Evolutionary conservation across 768 basidiomycete species (phyloP), one percentile per base, ranked within the genome.

Genomic region (Cystobasidium onofrii): DNA sequence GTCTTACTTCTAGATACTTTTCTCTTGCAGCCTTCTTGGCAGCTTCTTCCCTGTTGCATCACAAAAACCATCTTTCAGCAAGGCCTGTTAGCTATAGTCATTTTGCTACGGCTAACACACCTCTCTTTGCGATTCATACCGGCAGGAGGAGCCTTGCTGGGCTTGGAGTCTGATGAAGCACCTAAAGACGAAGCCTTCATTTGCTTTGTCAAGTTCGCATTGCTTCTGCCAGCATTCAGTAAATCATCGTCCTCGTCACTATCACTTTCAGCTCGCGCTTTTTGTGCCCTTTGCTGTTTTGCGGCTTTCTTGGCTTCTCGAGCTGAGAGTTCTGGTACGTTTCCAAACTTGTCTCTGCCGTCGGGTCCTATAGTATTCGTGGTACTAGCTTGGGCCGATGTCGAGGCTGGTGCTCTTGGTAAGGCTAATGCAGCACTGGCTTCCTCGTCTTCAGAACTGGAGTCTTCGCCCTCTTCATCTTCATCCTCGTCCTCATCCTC

Each of bases 1-100:
- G 15, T 27, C 31, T 36, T 57, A 66, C 74, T 36, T 36, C 70
- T 12, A 62, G 39, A 60, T 95, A 95, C 29, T 85, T 83, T 43
- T 75, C 74, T 39, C 41, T 72, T 9, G 74, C 74, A 36, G 55
- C 71, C 44, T 72, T 72, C 74, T 92, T 93, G 82, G 94, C 92
- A 80, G 93, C 92, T 79, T 88, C 88, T 80, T 96, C 94, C 76
- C 93, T 93, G 10, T 1, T 29, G 36, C 7, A 18, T 31, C 36
- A 36, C 12, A 1, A 29, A 70, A 3, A 17, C 4, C 27, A 44
- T 2, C n/a, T 27, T 15, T 67, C 43, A 67, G 65, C 27, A 64
- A 27, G n/a, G n/a, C n/a, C n/a, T n/a, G n/a, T n/a, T n/a, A n/a
- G n/a, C n/a, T n/a, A n/a, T n/a, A 25, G 13, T 31, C 15, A 13